Percentiles rank a stretch among this genome's conserved stretches.
phyloP scores from a whole-genome alignment of 2,329 filamentous ascomycete genomes.

The Beauveria pseudobassiana region DNA sequence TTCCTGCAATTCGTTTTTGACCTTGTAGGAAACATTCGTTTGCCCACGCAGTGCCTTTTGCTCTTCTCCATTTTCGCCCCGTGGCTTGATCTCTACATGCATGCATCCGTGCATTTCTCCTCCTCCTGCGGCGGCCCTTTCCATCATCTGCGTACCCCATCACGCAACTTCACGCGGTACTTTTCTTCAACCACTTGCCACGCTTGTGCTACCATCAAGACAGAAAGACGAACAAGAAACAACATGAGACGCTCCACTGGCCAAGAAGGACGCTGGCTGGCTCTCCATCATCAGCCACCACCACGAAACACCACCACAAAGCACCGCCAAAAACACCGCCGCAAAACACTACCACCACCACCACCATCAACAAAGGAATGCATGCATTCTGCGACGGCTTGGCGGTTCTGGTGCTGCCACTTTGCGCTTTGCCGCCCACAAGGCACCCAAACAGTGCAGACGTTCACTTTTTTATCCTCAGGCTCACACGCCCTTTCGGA shows the following conservation, averaged over 20 bases:
- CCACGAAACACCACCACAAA: not conserved
- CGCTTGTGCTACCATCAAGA: too few relatives aligned
- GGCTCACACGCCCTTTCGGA: too few relatives aligned
- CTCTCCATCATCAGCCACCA: not conserved
- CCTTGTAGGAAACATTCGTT: not conserved
- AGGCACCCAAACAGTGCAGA: too few relatives aligned
- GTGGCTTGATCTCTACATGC: conserved; percentile 7
- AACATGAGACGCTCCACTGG: too few relatives aligned
- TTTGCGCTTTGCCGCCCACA: not conserved
- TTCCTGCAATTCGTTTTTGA: not conserved
- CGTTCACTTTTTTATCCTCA: too few relatives aligned
- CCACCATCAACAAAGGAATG: not conserved
- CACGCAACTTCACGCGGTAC: not conserved
- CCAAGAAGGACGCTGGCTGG: too few relatives aligned
- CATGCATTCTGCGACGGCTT: not conserved
- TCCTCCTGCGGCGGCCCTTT: not conserved
- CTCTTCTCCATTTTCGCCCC: not conserved
- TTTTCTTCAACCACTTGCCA: not conserved
- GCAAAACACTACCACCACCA: not conserved
- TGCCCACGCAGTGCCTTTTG: not conserved
- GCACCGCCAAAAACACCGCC: not conserved
- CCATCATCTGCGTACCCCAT: not conserved
- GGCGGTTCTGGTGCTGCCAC: not conserved
- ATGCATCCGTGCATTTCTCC: not conserved
- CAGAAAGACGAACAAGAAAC: not conserved